phyloP scores from a whole-genome alignment of 2,329 filamentous ascomycete genomes.

The Samsoniella hepiali region DNA sequence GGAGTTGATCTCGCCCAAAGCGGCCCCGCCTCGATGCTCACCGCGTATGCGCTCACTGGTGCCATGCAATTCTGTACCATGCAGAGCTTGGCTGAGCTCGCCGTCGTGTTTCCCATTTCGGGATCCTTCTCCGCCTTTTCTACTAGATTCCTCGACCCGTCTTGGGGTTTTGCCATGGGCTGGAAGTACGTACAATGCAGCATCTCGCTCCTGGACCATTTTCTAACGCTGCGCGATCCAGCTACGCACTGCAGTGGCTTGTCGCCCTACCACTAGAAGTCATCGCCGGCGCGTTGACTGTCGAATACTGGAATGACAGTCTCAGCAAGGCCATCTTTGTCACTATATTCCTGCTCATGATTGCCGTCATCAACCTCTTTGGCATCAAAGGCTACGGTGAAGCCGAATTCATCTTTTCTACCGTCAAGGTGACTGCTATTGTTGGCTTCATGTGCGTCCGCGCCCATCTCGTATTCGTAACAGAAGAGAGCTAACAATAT shows the following conservation, averaged over 20 bases:
- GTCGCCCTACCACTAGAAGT: slow-evolving; percentile 46
- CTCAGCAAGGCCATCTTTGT: slow-evolving; percentile 48
- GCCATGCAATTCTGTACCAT: slow-evolving; percentile 18
- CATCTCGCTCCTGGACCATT: background rate
- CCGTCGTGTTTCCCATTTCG: slow-evolving; percentile 56
- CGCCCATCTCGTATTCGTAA: no score
- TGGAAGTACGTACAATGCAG: slow-evolving; percentile 42
- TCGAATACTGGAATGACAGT: slow-evolving; percentile 47
- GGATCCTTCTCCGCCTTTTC: slow-evolving; percentile 60
- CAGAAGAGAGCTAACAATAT: background rate
- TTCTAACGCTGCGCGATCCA: background rate
- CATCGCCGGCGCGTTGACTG: slow-evolving; percentile 48
- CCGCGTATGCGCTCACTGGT: slow-evolving; percentile 13
- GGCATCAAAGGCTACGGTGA: slow-evolving; percentile 48
- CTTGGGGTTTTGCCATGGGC: slow-evolving; percentile 54
- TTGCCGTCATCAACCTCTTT: slow-evolving; percentile 49
- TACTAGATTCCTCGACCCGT: slow-evolving; percentile 56
- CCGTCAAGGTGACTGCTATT: slow-evolving; percentile 52
- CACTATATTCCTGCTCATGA: slow-evolving; percentile 45
- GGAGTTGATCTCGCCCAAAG: slow-evolving; percentile 16
- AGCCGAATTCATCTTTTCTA: slow-evolving; percentile 52
- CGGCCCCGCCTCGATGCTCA: slow-evolving; percentile 17
- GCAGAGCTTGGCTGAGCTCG: slow-evolving; percentile 49
- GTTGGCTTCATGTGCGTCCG: slow-evolving; percentile 50
- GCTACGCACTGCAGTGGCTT: slow-evolving; percentile 41